Evolutionary conservation across 495 filamentous ascomycete genomes (phyloP), one percentile per base, ranked within the genome.

Genomic region (Penicillium waksmanii): DNA sequence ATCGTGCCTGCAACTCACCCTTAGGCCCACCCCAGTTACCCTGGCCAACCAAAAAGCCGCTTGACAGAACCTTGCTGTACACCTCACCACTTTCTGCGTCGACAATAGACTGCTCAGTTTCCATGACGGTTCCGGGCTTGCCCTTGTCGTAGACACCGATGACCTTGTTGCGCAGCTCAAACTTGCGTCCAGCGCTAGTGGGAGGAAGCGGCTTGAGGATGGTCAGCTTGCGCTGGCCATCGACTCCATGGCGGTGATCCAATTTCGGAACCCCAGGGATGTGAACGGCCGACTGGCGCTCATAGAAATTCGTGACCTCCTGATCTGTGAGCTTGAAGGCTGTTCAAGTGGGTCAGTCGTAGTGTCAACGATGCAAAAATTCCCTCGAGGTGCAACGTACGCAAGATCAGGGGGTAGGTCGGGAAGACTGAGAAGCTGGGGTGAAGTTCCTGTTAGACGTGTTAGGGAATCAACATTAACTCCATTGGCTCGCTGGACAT

Each of bases 61-160:
- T 89, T 47, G 84, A 83, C 38, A 88, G 75, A 36, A 84, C 84
- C 64, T 84, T 84, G 34, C 82, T 77, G 75, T 93, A 97, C 21
- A 89, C 81, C 66, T 93, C 90, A 42, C 87, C 89, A 10, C 73
- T 84, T 47, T 71, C 71, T 44, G 77, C 85, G 57, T 96, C 90
- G 0, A 93, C 89, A 33, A 96, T 84, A 17, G 87, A 78, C 40
- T 87, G 80, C 78, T 96, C 89, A 12, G 87, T 91, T 71, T 96
- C 93, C 10, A 96, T 78, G 4, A 96, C 91, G 13, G 84, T 88
- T 18, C 91, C 91, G 0, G 90, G 83, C 66, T 92, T 90, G 55
- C 93, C 93, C 78, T 96, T 97, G 73, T 96, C 93, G 73, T 94
- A 96, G 13, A 96, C 90, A 17, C 92, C 93, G 11, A 96, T 72